Evolutionary conservation across 768 basidiomycete species (phyloP), one percentile per base, ranked within the genome.

Genomic region (Boletus insuetus): DNA sequence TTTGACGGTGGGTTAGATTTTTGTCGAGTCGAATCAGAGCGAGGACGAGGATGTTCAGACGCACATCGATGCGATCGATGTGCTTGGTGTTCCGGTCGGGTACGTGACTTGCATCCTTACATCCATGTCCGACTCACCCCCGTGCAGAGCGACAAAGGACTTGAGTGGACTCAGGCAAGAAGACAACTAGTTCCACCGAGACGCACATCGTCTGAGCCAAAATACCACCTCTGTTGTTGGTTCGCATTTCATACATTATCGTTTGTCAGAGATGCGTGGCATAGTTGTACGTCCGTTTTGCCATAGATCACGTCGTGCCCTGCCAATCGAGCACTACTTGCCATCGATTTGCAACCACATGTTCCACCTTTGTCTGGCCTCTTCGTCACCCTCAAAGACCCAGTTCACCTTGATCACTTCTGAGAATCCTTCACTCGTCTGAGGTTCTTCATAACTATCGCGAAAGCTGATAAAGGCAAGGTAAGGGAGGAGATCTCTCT

Each of bases 271-370:
- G 44, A 55, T 31, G 35, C 41, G 13, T 34, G 40, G 46, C 37
- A 38, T 35, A 38, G 14, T 46, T 26, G 34, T 40, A 62, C 38
- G 8, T 42, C 40, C 31, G 35, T 47, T 13, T 58, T 22, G 24
- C 17, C 29, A 46, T 56, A 58, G 51, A 53, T 58, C 47, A 42
- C 40, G 11, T 42, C 49, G 38, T 49, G 10, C 12, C 40, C 24
- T 19, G 5, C 46, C 26, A 40, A 13, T 31, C 17, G 40, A 35
- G 46, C 17, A 42, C 75, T 59, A 88, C 69, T 85, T 86, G 34
- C 86, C 86, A 59, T 87, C 84, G 24, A 91, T 79, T 64, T 91
- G 88, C 63, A 92, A 76, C 91, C 92, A 94, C 84, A 87, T 89
- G 47, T 78, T 80, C 94, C 94, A 98, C 52, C 78, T 73, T 53